phyloP scores from a whole-genome alignment of 441 rosid genomes.

The Gossypium schwendimanii region DNA sequence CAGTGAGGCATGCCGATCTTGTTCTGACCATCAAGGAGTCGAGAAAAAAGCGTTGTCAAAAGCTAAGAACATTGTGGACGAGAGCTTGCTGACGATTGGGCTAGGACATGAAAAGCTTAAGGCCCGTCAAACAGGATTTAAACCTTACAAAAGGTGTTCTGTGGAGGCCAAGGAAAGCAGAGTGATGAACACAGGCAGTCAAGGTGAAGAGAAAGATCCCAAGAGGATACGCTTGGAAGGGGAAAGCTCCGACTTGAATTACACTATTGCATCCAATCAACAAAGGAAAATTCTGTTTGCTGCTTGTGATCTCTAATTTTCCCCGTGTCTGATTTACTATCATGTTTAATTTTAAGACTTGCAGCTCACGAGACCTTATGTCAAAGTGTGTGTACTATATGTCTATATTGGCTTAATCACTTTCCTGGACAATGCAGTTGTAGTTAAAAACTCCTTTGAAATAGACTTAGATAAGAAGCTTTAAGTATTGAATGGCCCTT shows the following conservation, averaged over 20 bases:
- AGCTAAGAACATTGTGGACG: constrained; percentile 25
- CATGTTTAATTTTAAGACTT: constrained; percentile 25
- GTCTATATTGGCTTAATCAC: constrained; percentile 21
- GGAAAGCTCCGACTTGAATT: constrained; percentile 46
- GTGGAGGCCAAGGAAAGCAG: constrained; percentile 70
- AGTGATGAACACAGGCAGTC: constrained; percentile 31
- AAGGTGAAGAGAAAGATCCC: constrained; percentile 59
- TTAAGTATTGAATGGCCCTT: constrained; percentile 19
- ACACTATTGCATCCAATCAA: constrained; percentile 28
- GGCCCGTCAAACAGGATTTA: constrained; percentile 71
- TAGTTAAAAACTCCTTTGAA: constrained; percentile 12
- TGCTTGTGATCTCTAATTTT: constrained; percentile 25
- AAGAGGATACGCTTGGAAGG: constrained; percentile 80
- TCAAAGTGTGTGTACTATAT: constrained; percentile 38
- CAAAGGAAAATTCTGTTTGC: constrained; percentile 26
- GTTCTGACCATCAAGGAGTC: constrained; percentile 28
- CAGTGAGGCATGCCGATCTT: constrained; percentile 24
- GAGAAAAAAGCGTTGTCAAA: constrained; percentile 26
- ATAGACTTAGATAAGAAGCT: constrained; percentile 25
- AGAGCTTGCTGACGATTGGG: constrained; percentile 47
- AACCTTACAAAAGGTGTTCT: constrained; percentile 90
- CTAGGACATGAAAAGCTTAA: constrained; percentile 48
- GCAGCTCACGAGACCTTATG: constrained; percentile 39
- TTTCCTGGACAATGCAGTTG: constrained; percentile 23
- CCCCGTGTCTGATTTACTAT: constrained; percentile 18